Evolutionary conservation across 129 eudicot species (phyloP).

Genomic region (Daucus carota): DH1_v3.0 NC_030385.2:11810501-11811000

Average conservation of each 20-base stretch:
- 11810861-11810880: conserved; percentile 64
- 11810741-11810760: background rate
- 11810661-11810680: background rate
- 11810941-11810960: background rate
- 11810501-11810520: no score
- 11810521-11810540: no score
- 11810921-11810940: conserved; percentile 22
- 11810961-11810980: background rate
- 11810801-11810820: conserved; percentile 72
- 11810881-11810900: conserved; percentile 71
- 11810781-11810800: background rate
- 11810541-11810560: no score
- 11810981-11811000: background rate
- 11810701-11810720: background rate
- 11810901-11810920: conserved; percentile 80
- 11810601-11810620: background rate
- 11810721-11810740: background rate
- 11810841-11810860: conserved; percentile 71
- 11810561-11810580: no score
- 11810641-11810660: background rate
- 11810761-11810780: background rate
- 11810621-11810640: background rate
- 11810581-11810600: no score
- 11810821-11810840: conserved; percentile 90
- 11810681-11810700: background rate